phyloP scores from a whole-genome alignment of 2,329 filamentous ascomycete species.

The Aspergillus sp. region DNA sequence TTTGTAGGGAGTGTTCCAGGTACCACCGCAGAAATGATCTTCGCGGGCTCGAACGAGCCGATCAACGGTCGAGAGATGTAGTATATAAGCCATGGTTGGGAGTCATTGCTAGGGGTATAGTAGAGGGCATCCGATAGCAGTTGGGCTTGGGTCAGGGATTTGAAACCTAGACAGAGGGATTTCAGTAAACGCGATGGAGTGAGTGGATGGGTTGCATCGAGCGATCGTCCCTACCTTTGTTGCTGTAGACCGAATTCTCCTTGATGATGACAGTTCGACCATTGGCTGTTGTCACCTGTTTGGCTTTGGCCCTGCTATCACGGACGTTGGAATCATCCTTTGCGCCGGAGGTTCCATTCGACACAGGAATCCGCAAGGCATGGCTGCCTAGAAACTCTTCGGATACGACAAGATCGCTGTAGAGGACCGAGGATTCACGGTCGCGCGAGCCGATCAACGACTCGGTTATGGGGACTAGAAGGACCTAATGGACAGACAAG shows the following conservation, averaged over 20 bases:
- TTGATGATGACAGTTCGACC: slow-evolving; percentile 92
- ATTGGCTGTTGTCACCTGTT: slow-evolving; percentile 90
- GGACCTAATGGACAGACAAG: slow-evolving; percentile 52
- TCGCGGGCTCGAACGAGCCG: slow-evolving; percentile 74
- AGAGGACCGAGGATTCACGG: slow-evolving; percentile 72
- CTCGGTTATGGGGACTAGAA: slow-evolving; percentile 91
- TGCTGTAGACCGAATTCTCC: slow-evolving; percentile 88
- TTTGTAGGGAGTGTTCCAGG: slow-evolving; percentile 40
- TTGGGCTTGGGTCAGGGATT: slow-evolving; percentile 83
- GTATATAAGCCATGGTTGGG: slow-evolving; percentile 93
- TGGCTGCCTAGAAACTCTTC: slow-evolving; percentile 97
- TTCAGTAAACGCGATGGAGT: slow-evolving; percentile 15
- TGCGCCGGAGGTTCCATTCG: slow-evolving; percentile 44
- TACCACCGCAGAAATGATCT: slow-evolving; percentile 64
- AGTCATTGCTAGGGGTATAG: slow-evolving; percentile 84
- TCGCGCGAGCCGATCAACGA: slow-evolving; percentile 85
- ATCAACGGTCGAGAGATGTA: slow-evolving; percentile 89
- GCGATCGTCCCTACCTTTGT: slow-evolving; percentile 69
- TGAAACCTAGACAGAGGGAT: slow-evolving; percentile 65
- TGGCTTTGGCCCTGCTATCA: slow-evolving; percentile 87
- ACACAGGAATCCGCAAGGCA: slow-evolving; percentile 77
- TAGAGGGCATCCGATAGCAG: slow-evolving; percentile 80
- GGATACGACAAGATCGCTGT: slow-evolving; percentile 77
- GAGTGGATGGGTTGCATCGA: slow-evolving; percentile 1
- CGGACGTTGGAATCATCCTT: slow-evolving; percentile 66